These are phyloP conservation scores for Calonectria henricotiae DNA, from an alignment of 2,329 filamentous ascomycete species.

Conservation along the genomic window DNA sequence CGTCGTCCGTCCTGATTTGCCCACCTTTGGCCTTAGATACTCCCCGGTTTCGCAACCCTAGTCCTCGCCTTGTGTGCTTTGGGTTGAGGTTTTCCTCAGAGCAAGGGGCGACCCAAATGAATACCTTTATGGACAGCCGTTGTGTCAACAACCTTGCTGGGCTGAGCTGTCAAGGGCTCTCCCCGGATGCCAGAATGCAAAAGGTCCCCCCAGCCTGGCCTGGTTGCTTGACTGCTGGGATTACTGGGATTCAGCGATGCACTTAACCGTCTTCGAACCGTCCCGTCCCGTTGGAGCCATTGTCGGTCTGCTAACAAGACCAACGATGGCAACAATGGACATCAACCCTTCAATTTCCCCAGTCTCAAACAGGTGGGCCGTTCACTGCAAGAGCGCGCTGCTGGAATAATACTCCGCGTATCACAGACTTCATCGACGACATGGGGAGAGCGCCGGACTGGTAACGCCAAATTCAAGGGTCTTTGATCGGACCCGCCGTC, in stretches of 20 bases:
- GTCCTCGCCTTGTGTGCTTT: not conserved
- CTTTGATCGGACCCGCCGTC: slow-evolving; percentile 23
- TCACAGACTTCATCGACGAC: slow-evolving; percentile 11
- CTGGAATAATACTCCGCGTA: slow-evolving; percentile 19
- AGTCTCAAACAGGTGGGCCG: slow-evolving; percentile 9
- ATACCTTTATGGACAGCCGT: not conserved
- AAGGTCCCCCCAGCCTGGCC: slow-evolving; percentile 10
- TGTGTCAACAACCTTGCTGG: slow-evolving; percentile 13
- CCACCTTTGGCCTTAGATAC: not conserved
- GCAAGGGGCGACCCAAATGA: slow-evolving; percentile 13
- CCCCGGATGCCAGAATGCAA: slow-evolving; percentile 13
- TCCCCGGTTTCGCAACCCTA: slow-evolving; percentile 1
- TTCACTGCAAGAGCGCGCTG: not conserved
- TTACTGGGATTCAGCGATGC: not conserved
- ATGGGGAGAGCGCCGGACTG: slow-evolving; percentile 6
- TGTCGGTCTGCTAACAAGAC: not conserved
- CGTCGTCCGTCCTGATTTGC: slow-evolving; percentile 16
- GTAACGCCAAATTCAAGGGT: slow-evolving; percentile 4
- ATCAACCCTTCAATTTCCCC: slow-evolving; percentile 22
- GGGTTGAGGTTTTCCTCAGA: slow-evolving; percentile 20
- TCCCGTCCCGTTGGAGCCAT: slow-evolving; percentile 16
- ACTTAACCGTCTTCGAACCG: not conserved
- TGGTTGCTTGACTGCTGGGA: not conserved
- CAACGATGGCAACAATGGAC: too few relatives aligned
- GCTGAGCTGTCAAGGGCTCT: slow-evolving; percentile 6